Evolutionary conservation across 148 eudicot genomes (phyloP), one percentile per base, ranked within the genome.

Genomic region (Vaccinium darrowii): DNA sequence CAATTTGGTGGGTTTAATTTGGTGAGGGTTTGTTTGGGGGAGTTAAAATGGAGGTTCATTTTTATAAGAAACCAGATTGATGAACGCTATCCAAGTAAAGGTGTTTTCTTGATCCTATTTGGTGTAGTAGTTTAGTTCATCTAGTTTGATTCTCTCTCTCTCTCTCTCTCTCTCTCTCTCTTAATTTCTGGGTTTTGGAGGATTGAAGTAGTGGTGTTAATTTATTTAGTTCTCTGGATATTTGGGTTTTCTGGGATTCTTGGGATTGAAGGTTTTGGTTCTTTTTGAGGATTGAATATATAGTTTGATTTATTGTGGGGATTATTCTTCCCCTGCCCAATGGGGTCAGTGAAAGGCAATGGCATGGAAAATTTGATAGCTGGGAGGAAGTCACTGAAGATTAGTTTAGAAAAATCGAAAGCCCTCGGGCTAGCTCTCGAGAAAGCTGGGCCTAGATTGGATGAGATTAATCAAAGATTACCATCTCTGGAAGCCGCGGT

Each of bases 401-500:
- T 8, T 33, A 86, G 65, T 82, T 51, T 86, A 62, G 81, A 81
- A 74, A 81, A 85, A 76, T 85, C 65, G 7, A 85, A 81, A 75
- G 33, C 81, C 60, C 78, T 86, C 30, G 81, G 77, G 21, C 39
- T 60, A 39, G 16, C 84, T 82, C 76, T 86, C 12, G 52, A 63
- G 11, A 62, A 25, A 76, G 58, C 81, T 4, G 79, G 84, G 49
- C 71, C 85, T 83, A 73, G 76, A 76, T 81, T 73, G 6, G 84
- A 86, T 47, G 84, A 81, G 79, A 86, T 86, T 76, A 76, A 50
- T 80, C 87, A 82, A 43, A 86, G 84, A 81, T 86, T 86, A 15
- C 84, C 84, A 7, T 75, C 84, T 86, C 77, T 86, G 63, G 87
- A 82, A 76, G 63, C 81, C 0, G 81, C 87, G 0, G 87, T 86